Conservation (phyloP, 768 basidiomycete species). For the Russula griseocarnosa region DNA sequence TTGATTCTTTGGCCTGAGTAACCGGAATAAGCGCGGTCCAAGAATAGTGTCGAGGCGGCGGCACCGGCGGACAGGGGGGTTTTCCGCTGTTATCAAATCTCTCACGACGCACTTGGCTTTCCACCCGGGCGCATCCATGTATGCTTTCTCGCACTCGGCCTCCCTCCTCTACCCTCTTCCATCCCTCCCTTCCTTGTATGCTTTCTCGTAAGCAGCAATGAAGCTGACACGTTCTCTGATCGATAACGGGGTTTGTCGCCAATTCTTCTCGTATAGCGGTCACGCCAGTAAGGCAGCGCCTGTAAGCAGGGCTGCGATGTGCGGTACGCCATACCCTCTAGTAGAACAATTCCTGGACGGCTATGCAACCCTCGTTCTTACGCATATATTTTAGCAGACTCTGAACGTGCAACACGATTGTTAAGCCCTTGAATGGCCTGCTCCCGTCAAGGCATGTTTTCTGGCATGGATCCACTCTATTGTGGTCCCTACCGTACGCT, state of each 20-base stretch:
- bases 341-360: not conserved
- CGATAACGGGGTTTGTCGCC: not conserved
- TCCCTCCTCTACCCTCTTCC: not conserved
- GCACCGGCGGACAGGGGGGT: no score
- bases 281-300: not conserved
- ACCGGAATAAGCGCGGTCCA: not conserved
- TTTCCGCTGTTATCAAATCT: no score
- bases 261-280: not conserved
- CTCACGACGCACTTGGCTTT: no score
- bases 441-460: not conserved
- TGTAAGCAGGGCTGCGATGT: no score
- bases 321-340: not conserved
- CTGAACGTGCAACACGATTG: not conserved
- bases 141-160: not conserved
- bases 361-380: not conserved
- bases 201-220: not conserved
- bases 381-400: not conserved
- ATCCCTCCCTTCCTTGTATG: not conserved
- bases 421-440: not conserved
- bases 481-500: not conserved
- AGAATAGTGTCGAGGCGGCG: no score
- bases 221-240: not conserved
- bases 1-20: not conserved
- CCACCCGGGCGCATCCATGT: no score
- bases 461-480: not conserved